phyloP scores from a whole-genome alignment of 75 land plant species.

The Sequoiadendron giganteum region DNA sequence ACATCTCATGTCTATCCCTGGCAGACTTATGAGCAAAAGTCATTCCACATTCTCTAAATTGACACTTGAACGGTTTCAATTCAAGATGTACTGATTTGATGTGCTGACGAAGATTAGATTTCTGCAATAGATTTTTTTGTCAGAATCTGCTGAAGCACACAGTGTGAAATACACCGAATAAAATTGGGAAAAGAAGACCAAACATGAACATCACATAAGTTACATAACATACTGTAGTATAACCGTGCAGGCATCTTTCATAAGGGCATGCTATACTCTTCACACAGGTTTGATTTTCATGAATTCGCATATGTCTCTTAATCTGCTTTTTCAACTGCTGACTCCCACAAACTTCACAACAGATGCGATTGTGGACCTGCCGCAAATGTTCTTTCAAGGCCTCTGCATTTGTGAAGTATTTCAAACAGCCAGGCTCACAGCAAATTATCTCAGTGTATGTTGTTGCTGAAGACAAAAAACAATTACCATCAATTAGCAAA shows the following conservation, averaged over 20 bases:
- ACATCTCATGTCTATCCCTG: conserved; percentile 78
- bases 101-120: conserved; percentile 72
- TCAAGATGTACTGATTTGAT: conserved; percentile 59
- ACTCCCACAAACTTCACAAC: conserved; percentile 69
- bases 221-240: conserved; percentile 48
- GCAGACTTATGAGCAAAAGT: conserved; percentile 67
- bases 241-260: conserved; percentile 49
- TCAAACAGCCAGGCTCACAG: conserved; percentile 59
- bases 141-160: neutral
- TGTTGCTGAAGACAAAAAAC: conserved; percentile 32
- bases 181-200: conserved; percentile 22
- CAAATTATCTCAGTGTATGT: conserved; percentile 44
- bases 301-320: conserved; percentile 47
- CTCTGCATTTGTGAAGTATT: conserved; percentile 41
- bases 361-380: conserved; percentile 38
- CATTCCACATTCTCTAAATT: conserved; percentile 57
- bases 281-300: conserved; percentile 23
- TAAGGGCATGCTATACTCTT: conserved; percentile 49
- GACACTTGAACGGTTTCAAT: conserved; percentile 45
- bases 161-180: neutral
- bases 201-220: neutral
- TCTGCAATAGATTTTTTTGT: conserved; percentile 25
- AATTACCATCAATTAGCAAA: neutral
- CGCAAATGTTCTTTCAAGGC: conserved; percentile 51
- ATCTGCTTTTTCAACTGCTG: conserved; percentile 64